phyloP scores from a whole-genome alignment of 306 rosid species.

The Macrotyloma uniflorum region DNA sequence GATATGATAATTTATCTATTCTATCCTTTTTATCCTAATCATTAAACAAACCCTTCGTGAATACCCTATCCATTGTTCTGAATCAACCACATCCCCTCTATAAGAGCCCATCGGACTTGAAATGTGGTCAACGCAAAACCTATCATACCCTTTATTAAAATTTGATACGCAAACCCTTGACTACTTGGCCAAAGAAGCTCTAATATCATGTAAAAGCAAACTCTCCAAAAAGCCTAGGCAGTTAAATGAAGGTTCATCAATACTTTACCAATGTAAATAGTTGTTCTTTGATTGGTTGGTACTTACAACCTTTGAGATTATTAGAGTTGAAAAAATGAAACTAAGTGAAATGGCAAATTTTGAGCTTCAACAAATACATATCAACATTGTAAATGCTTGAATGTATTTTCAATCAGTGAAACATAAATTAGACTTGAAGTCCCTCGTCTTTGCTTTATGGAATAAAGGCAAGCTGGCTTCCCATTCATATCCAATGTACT shows the following conservation, averaged over 20 bases:
- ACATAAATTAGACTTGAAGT: not conserved
- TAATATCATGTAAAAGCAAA: not conserved
- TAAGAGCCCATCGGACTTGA: not conserved
- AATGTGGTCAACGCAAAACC: not conserved
- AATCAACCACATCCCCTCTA: not conserved
- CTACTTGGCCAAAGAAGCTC: not conserved
- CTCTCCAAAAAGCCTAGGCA: not conserved
- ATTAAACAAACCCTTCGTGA: not conserved
- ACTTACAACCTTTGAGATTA: not conserved
- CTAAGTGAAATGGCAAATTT: not conserved
- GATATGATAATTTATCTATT: not conserved
- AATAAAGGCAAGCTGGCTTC: slow-evolving; percentile 13
- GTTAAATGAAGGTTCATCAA: not conserved
- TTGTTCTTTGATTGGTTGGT: not conserved
- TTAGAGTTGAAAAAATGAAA: not conserved
- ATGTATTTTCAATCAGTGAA: not conserved
- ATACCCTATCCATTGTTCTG: not conserved
- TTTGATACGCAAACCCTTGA: not conserved
- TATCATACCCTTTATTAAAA: not conserved
- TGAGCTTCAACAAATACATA: not conserved
- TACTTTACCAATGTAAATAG: not conserved
- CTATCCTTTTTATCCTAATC: not conserved
- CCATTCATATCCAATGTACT: not conserved
- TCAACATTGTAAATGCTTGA: not conserved
- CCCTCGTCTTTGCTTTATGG: not conserved